phyloP scores from a whole-genome alignment of 2,329 filamentous ascomycete genomes.

The Cytospora paraplurivora region DNA sequence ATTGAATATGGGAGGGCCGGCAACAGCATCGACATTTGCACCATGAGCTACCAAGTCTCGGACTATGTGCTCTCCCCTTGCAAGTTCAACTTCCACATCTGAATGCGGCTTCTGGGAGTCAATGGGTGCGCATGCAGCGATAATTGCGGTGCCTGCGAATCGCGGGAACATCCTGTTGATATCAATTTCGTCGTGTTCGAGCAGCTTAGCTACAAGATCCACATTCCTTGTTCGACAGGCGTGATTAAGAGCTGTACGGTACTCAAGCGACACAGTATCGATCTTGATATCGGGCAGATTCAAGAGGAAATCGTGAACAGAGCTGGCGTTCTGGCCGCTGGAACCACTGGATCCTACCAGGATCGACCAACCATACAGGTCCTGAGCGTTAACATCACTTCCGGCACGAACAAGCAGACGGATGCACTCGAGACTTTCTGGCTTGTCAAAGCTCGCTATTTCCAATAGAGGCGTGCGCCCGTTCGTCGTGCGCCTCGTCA shows the following conservation, averaged over 20 bases:
- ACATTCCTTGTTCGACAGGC: background rate
- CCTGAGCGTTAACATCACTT: background rate
- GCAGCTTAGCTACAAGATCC: background rate
- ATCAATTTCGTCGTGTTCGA: background rate
- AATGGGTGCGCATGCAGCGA: background rate
- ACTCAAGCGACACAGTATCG: background rate
- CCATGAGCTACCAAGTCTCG: background rate
- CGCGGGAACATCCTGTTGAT: background rate
- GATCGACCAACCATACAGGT: background rate
- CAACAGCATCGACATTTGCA: background rate
- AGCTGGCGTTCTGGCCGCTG: background rate
- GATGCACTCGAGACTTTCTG: background rate
- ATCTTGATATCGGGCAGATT: background rate
- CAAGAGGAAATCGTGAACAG: background rate
- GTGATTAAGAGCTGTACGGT: background rate
- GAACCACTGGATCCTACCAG: background rate
- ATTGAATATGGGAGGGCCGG: background rate
- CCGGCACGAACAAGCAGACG: slow-evolving; percentile 3
- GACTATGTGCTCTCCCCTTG: background rate
- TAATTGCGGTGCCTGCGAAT: background rate
- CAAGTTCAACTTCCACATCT: background rate
- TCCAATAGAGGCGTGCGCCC: background rate
- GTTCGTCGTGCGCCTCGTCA: accelerated
- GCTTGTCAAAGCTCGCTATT: background rate
- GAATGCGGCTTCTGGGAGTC: no score